A percentile compares a stretch with the other conserved stretches of the same genome.
Conservation (phyloP, 345 rosid genomes). For the Populus alba region DNA sequence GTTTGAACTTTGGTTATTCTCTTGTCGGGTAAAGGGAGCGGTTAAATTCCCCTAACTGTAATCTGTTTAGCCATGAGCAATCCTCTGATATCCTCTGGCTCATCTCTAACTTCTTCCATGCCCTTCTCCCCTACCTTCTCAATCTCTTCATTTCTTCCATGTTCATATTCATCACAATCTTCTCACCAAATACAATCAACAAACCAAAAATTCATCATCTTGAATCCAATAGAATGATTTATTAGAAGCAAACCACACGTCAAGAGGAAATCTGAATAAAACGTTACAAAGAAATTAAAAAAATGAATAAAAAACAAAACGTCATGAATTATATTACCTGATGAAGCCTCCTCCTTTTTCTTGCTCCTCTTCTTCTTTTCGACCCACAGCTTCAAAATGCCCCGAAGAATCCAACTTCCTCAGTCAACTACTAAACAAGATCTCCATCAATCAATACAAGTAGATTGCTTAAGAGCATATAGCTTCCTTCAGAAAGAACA, state of each 20-base stretch:
- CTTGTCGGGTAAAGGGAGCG: constrained; percentile 83
- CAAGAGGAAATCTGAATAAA: background rate
- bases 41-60: constrained; percentile 64
- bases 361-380: background rate
- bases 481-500: background rate
- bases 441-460: background rate
- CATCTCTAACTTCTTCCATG: constrained; percentile 36
- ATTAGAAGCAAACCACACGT: background rate
- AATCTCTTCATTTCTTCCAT: constrained; percentile 33
- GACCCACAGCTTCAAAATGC: background rate
- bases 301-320: background rate
- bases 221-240: background rate
- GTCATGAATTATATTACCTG: background rate
- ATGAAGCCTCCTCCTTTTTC: background rate
- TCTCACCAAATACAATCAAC: background rate
- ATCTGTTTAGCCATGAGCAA: constrained; percentile 76
- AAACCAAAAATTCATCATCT: background rate
- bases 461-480: background rate
- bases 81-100: constrained; percentile 45
- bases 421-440: background rate
- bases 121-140: constrained; percentile 31
- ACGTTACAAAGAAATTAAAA: background rate
- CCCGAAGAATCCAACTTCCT: background rate
- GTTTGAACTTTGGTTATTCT: constrained; percentile 89
- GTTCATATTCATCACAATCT: constrained; percentile 3